Conservation (phyloP, 2,329 filamentous ascomycete genomes). For the Colletotrichum spinosum region DNA sequence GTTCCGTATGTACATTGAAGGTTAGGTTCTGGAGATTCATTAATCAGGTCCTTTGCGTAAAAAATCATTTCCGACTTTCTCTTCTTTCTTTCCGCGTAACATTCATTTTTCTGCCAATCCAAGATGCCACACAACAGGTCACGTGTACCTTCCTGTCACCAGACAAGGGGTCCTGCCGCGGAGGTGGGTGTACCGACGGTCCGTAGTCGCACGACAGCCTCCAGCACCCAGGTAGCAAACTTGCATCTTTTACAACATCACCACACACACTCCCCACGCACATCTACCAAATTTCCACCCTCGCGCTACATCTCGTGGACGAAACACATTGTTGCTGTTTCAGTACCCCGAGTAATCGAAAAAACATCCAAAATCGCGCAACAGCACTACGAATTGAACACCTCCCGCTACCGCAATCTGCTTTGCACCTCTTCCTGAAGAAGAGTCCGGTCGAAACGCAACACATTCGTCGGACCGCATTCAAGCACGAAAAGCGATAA, state of each 20-base stretch:
- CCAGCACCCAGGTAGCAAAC: slow-evolving; percentile 23
- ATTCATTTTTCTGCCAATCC: too few species aligned
- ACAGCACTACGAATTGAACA: too few species aligned
- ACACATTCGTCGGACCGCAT: slow-evolving; percentile 1
- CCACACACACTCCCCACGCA: slow-evolving; percentile 12
- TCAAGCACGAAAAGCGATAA: slow-evolving; percentile 24
- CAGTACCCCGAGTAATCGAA: slow-evolving; percentile 28
- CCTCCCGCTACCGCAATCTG: neutral
- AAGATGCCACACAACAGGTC: slow-evolving; percentile 9
- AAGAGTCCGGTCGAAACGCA: slow-evolving; percentile 19
- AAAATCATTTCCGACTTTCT: neutral
- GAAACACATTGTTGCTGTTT: slow-evolving; percentile 36
- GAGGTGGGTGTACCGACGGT: neutral
- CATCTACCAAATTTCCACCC: slow-evolving; percentile 22
- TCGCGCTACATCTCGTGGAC: slow-evolving; percentile 34
- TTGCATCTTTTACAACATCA: slow-evolving; percentile 35
- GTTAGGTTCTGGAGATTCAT: too few species aligned
- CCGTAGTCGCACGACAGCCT: neutral
- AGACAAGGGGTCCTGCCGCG: slow-evolving; percentile 33
- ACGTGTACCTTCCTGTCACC: slow-evolving; percentile 25
- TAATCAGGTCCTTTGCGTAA: too few species aligned
- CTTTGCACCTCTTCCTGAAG: slow-evolving; percentile 1
- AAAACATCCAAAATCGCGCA: slow-evolving; percentile 25
- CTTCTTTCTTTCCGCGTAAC: too few species aligned
- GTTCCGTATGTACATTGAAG: too few species aligned